Evolutionary conservation across 1,139 yeast genomes (phyloP).

Genomic region (Kluyveromyces marxianus): DNA sequence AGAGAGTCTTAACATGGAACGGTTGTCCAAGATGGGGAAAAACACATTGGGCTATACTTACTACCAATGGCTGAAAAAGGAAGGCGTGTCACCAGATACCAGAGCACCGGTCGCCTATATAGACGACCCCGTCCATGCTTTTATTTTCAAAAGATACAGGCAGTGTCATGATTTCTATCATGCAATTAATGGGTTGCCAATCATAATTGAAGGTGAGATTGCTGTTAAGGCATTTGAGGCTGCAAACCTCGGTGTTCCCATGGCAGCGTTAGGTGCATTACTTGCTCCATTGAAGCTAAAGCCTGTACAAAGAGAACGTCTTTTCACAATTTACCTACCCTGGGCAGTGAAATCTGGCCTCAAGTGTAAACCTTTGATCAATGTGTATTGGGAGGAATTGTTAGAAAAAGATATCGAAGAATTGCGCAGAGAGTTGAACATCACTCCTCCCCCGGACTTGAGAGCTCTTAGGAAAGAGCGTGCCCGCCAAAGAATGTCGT

Average conservation of each 20-base stretch:
- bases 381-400: constrained; percentile 88
- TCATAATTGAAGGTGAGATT: constrained; percentile 90
- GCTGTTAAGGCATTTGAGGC: constrained; percentile 90
- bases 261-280: constrained; percentile 88
- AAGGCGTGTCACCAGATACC: constrained; percentile 91
- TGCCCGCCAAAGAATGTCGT: constrained; percentile 16
- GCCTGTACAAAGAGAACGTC: constrained; percentile 37
- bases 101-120: constrained; percentile 81
- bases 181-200: constrained; percentile 83
- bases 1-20: constrained; percentile 54
- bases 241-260: constrained; percentile 87
- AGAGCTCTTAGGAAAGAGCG: constrained; percentile 49
- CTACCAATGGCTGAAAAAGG: constrained; percentile 73
- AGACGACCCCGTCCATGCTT: constrained; percentile 86
- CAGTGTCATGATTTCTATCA: constrained; percentile 98
- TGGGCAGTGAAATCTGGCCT: constrained; percentile 82
- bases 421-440: constrained; percentile 60
- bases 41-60: constrained; percentile 75
- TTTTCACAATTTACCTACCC: constrained; percentile 66
- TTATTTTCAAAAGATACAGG: constrained; percentile 83
- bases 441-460: constrained; percentile 63
- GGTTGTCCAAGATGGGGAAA: constrained; percentile 54
- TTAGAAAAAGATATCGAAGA: constrained; percentile 67
- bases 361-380: constrained; percentile 67
- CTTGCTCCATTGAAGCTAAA: constrained; percentile 77